A percentile compares a stretch with the other conserved stretches of the same genome.
These are phyloP conservation scores for Neonectria hederae DNA, from an alignment of 2,329 filamentous ascomycete species.

Conservation along the genomic window DNA sequence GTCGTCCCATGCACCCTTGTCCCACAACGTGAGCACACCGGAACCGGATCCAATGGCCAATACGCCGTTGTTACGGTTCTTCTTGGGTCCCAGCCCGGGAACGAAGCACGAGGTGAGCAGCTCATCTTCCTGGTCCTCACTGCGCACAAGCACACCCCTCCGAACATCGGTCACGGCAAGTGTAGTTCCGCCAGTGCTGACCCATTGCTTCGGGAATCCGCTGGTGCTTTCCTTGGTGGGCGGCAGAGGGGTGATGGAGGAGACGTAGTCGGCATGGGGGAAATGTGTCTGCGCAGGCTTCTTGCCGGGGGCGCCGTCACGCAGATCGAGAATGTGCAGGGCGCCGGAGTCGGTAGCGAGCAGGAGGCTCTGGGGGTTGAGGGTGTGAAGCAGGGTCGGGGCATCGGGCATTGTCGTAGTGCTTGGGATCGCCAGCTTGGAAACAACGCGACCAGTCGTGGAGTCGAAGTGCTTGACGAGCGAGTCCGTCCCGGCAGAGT, in stretches of 20 bases:
- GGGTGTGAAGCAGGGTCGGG: constrained; percentile 82
- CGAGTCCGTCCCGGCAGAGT: constrained; percentile 70
- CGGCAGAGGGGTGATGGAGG: constrained; percentile 84
- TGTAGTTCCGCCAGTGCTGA: constrained; percentile 91
- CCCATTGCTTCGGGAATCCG: constrained; percentile 92
- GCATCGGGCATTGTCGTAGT: constrained; percentile 67
- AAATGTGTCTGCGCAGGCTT: constrained; percentile 82
- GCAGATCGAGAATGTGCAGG: constrained; percentile 87
- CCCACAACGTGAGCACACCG: constrained; percentile 91
- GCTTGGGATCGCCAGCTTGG: constrained; percentile 82
- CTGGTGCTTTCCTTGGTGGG: constrained; percentile 83
- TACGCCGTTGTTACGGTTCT: constrained; percentile 74
- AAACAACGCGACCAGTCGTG: constrained; percentile 72
- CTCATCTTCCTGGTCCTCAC: constrained; percentile 95
- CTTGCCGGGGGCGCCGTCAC: constrained; percentile 65
- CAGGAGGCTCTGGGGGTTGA: constrained; percentile 88
- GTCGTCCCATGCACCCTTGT: constrained; percentile 94
- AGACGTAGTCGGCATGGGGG: constrained; percentile 93
- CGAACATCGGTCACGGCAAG: constrained; percentile 90
- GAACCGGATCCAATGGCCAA: constrained; percentile 79
- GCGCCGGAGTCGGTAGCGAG: constrained; percentile 91
- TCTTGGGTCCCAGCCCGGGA: constrained; percentile 75
- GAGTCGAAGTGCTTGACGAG: constrained; percentile 68
- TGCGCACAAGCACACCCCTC: constrained; percentile 84
- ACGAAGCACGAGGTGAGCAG: constrained; percentile 84